Percentiles rank a stretch among this genome's conserved stretches.
Evolutionary conservation across 2,329 filamentous ascomycete species (phyloP).

Genomic region (Verticillium longisporum): DNA sequence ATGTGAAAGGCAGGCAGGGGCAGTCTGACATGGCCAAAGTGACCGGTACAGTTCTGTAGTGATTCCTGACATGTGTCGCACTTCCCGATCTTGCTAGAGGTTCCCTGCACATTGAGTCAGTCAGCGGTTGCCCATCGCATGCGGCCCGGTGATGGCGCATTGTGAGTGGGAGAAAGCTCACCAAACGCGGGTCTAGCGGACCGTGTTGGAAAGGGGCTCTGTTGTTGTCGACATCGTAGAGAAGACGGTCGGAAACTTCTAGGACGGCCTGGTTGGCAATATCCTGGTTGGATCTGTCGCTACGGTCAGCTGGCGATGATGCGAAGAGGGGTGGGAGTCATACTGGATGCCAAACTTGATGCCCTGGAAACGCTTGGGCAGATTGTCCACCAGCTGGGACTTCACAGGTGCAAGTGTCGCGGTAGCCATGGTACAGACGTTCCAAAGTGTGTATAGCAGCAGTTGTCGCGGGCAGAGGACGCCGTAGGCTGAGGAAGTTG

Average conservation of each 20-base stretch:
- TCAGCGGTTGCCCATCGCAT: background rate
- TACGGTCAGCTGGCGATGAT: background rate
- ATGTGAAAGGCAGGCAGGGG: slow-evolving; percentile 92
- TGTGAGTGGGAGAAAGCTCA: slow-evolving; percentile 18
- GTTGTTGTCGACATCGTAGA: slow-evolving; percentile 83
- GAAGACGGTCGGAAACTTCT: slow-evolving; percentile 86
- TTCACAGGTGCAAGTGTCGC: slow-evolving; percentile 46
- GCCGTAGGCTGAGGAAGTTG: background rate
- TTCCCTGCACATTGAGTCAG: slow-evolving; percentile 45
- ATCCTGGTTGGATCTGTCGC: slow-evolving; percentile 72
- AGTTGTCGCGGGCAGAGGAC: background rate
- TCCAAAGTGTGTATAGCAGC: background rate
- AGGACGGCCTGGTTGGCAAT: slow-evolving; percentile 93
- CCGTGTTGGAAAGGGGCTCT: slow-evolving; percentile 74
- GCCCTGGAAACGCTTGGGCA: slow-evolving; percentile 86
- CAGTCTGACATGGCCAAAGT: slow-evolving; percentile 90
- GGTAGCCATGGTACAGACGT: slow-evolving; percentile 11
- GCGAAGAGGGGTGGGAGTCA: slow-evolving; percentile 4
- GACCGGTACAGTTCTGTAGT: slow-evolving; percentile 81
- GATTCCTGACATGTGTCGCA: slow-evolving; percentile 81
- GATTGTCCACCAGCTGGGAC: slow-evolving; percentile 81
- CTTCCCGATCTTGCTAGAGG: slow-evolving; percentile 71
- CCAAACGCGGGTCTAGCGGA: slow-evolving; percentile 77
- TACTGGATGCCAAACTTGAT: slow-evolving; percentile 92
- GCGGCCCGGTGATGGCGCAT: background rate